Evolutionary conservation across 2,329 filamentous ascomycete species (phyloP).

Genomic region (Monosporascus sp.): DNA sequence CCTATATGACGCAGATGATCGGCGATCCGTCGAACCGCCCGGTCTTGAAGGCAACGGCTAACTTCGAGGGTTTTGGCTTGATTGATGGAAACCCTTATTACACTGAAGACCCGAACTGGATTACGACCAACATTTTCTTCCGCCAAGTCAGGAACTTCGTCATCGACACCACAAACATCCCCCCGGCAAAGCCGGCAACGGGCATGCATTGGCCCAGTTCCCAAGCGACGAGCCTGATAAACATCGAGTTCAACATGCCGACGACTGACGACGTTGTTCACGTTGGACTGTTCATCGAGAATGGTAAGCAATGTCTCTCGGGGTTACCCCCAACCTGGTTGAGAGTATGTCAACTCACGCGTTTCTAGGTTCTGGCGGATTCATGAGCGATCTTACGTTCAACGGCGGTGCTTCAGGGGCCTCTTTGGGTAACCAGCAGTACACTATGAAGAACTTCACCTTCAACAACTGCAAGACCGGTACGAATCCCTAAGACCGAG

Average conservation of each 20-base stretch:
- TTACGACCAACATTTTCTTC: conserved; percentile 56
- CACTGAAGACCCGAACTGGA: conserved; percentile 31
- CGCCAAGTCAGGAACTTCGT: conserved; percentile 61
- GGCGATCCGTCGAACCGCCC: conserved; percentile 54
- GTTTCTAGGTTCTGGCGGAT: conserved; percentile 31
- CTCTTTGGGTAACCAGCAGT: conserved; percentile 64
- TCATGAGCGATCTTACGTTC: conserved; percentile 56
- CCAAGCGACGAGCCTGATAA: conserved; percentile 49
- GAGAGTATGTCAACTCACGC: conserved; percentile 3
- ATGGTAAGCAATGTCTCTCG: conserved; percentile 17
- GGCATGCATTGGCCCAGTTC: conserved; percentile 61
- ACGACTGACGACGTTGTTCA: conserved; percentile 21
- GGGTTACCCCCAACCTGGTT: conserved; percentile 12
- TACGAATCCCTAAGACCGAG: conserved; percentile 1
- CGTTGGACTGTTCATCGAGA: conserved; percentile 28
- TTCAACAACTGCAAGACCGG: conserved; percentile 61
- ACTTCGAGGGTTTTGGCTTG: conserved; percentile 50
- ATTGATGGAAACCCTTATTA: conserved; percentile 52
- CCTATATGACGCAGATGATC: conserved; percentile 58
- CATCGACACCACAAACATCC: conserved; percentile 43
- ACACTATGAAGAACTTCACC: conserved; percentile 60
- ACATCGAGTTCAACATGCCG: conserved; percentile 43
- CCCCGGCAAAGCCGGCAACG: conserved; percentile 23
- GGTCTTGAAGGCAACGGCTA: conserved; percentile 44
- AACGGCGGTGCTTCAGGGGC: conserved; percentile 54